Evolutionary conservation across 148 eudicot genomes (phyloP), one percentile per base, ranked within the genome.

Genomic region (Rhododendron kiyosumense): DNA sequence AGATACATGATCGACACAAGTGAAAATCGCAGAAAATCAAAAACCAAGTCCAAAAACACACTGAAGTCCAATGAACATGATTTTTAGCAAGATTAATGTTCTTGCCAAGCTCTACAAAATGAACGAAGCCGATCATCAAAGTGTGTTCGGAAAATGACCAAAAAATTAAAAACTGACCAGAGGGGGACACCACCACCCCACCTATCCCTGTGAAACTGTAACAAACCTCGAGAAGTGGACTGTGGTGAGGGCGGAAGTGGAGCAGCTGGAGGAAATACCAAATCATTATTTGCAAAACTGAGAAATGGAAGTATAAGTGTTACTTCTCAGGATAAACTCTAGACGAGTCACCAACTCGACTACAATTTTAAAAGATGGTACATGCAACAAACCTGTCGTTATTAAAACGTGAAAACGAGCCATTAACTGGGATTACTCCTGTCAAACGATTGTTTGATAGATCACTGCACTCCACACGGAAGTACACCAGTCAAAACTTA

Each of bases 381-480:
- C 79, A 54, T 36, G 83, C 76, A 81, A 81, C 86, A 86, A 82
- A 95, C 99, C 99, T 96, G 88, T 87, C 86, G 79, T 92, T 91
- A 69, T 95, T 96, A 85, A 96, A 94, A 84, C 88, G 86, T 34
- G 89, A 69, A 87, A 96, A 96, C 59, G 99, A 96, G 20, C 99
- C 98, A 88, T 94, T 93, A 83, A 89, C 88, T 51, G 96, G 99
- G 87, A 92, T 83, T 46, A 3, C 36, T 85, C 99, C 98, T 54
- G 85, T 81, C 73, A 96, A 88, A 13, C 63, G 49, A 81, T 96
- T 96, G 87, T 82, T 87, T 83, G 99, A 94, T 26, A 96, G 90
- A 93, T 96, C 99, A 88, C 96, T 96, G 93, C 46, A 91, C 84
- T 69, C 65, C 78, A 87, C 73, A 89, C 48, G 15, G 38, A 52